A percentile compares a stretch with the other conserved stretches of the same genome.
These are phyloP conservation scores for Tolypocladium nubicola DNA, from an alignment of 2,329 filamentous ascomycete genomes.

Conservation along the genomic window DNA sequence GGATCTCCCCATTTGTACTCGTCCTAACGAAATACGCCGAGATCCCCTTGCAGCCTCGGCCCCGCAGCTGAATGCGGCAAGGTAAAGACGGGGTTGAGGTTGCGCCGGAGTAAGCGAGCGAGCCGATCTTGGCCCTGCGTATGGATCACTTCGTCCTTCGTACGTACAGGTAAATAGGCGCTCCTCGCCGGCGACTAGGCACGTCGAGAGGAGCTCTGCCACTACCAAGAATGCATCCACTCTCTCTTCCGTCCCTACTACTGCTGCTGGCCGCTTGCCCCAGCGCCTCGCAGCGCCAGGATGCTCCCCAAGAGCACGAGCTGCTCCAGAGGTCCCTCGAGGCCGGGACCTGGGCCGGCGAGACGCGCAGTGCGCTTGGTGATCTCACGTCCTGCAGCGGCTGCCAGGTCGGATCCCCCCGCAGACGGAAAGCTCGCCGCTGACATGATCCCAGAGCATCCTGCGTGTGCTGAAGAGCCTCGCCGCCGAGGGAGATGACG, in stretches of 20 bases:
- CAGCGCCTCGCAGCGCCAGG: not conserved
- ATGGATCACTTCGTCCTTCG: no score
- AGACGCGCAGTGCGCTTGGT: not conserved
- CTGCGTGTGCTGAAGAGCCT: slow-evolving; percentile 29
- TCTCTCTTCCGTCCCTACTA: not conserved
- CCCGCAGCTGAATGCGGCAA: not conserved
- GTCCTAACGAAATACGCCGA: not conserved
- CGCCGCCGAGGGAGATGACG: slow-evolving; percentile 30
- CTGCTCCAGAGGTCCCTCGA: not conserved
- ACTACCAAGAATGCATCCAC: not conserved
- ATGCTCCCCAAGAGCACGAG: not conserved
- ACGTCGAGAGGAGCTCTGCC: not conserved
- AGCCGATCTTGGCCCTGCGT: not conserved
- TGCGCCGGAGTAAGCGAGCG: not conserved
- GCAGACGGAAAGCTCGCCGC: not conserved
- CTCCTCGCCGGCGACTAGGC: not conserved
- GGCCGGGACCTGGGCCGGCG: not conserved
- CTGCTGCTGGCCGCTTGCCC: not conserved
- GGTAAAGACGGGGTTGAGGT: not conserved
- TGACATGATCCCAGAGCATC: slow-evolving; percentile 5
- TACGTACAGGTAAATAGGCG: not conserved
- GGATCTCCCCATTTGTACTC: no score
- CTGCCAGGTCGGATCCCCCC: slow-evolving; percentile 12
- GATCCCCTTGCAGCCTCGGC: not conserved
- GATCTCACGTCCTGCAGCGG: slow-evolving; percentile 9